Base-by-base conservation (phyloP, 1,284 basidiomycete species). In the Sparassis latifolia region DNA sequence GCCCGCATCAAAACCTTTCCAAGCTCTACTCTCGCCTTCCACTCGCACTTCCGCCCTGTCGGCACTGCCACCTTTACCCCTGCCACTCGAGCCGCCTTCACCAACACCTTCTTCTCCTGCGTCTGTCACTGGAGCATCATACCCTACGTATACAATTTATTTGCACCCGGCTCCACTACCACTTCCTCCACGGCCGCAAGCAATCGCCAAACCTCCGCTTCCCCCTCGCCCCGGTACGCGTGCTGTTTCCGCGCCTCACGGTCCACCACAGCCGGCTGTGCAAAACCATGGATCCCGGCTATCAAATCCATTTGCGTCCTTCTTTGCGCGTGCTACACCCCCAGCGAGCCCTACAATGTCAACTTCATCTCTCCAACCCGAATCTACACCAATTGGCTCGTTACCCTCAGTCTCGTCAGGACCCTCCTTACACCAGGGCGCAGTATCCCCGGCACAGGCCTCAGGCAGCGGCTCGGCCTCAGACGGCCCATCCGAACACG, bases 301-400 rank as follows among this genome's bases (percentile, higher is more conserved):
- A 2, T 65, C 76, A 30, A 82, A 81, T 53, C 79, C 84, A 0
- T 86, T 88, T 52, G 81, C 80, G 0, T 84, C 81, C 20, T 75
- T 86, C 33, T 88, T 86, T 59, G 81, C 79, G 2, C 69, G 71
- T 43, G 59, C 69, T 40, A 60, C 72, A 31, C 52, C 52, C 5
- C 42, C 52, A 2, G 49, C 66, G 2, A 57, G 52, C 39, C 59
- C 68, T 2, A 61, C 72, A 2, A 67, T 66, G 5, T 68, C 74
- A 2, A 66, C 66, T 44, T 62, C 62, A 45, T 56, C 60, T 37
- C 53, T 63, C 38, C 62, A 59, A 33, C 50, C 60, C 51, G 64
- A 58, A 48, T 49, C 62, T 47, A 52, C 59, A 6, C 7, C 59
- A 50, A 41, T 50, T 52, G 30, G 58, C 0, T 7, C 53, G 10